These are phyloP conservation scores for Auriscalpium orientale DNA, from an alignment of 768 basidiomycete species.

Conservation along the genomic window DNA sequence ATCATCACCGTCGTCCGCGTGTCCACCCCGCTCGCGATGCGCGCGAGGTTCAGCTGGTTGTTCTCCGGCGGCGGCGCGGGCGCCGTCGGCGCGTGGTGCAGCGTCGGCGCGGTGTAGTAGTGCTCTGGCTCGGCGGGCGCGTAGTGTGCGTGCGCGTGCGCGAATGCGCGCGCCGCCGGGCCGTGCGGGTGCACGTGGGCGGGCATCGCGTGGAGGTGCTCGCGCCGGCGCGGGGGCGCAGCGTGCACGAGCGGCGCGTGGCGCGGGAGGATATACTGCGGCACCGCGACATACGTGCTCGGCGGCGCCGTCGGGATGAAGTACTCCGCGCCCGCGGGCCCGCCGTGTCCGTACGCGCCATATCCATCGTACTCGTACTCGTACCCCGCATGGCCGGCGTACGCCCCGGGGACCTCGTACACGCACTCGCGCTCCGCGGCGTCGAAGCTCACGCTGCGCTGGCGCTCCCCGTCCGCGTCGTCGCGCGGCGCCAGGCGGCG, in stretches of 20 bases:
- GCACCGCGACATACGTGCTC: not conserved
- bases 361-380: not conserved
- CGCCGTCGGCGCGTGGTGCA: conserved; percentile 1
- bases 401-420: not conserved
- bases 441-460: conserved; percentile 15
- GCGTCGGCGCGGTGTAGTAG: not conserved
- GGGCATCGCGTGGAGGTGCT: conserved; percentile 1
- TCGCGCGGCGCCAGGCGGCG: conserved; percentile 5
- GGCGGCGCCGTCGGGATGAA: conserved; percentile 12
- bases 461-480: conserved; percentile 3
- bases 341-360: too few relatives aligned
- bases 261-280: conserved; percentile 9
- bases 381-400: not conserved
- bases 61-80: conserved; percentile 25
- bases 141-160: conserved; percentile 15
- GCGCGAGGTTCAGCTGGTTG: conserved; percentile 58
- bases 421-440: not conserved
- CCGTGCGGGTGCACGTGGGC: conserved; percentile 3
- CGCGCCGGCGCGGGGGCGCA: not conserved
- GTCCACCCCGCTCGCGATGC: conserved; percentile 71
- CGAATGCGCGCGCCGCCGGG: conserved; percentile 11
- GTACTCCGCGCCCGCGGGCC: not conserved
- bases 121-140: conserved; percentile 4
- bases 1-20: conserved; percentile 84
- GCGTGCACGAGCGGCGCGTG: conserved; percentile 5